A percentile compares a stretch with the other conserved stretches of the same genome.
Conservation (phyloP, 208 protist genomes). For the Naegleria lovaniensis region DNA sequence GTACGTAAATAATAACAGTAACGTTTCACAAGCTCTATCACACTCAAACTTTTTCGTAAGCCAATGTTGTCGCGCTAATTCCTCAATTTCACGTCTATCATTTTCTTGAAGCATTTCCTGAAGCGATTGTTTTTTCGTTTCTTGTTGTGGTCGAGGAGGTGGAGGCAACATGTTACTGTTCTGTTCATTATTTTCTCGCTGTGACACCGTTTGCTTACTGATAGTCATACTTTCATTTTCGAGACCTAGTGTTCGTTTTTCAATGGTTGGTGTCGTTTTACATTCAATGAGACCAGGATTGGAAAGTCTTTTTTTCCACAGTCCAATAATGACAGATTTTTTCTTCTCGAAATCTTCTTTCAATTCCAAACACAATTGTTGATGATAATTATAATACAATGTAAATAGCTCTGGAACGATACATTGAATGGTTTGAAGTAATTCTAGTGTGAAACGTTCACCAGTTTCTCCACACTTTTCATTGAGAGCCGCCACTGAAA, state of each 20-base stretch:
- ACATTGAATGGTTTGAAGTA: neutral
- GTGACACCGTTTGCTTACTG: too few relatives aligned
- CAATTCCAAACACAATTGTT: neutral
- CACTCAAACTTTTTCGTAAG: neutral
- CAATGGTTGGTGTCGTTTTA: neutral
- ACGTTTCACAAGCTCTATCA: neutral
- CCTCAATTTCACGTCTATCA: neutral
- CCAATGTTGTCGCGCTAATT: neutral
- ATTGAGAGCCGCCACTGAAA: neutral
- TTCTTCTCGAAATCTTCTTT: neutral
- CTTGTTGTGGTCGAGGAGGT: neutral
- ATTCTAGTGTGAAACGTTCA: neutral
- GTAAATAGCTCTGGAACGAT: neutral
- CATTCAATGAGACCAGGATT: neutral
- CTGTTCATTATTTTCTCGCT: too few relatives aligned
- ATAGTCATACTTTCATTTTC: too few relatives aligned
- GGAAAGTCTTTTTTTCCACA: neutral
- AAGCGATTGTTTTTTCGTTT: neutral
- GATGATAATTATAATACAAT: neutral
- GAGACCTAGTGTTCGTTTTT: neutral
- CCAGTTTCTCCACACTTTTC: neutral
- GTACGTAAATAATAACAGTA: neutral
- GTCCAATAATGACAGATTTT: neutral
- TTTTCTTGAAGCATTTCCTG: neutral
- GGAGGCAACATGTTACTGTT: neutral